phyloP scores from a whole-genome alignment of 805 yeast species.

The Martiniozyma abietophila region DNA sequence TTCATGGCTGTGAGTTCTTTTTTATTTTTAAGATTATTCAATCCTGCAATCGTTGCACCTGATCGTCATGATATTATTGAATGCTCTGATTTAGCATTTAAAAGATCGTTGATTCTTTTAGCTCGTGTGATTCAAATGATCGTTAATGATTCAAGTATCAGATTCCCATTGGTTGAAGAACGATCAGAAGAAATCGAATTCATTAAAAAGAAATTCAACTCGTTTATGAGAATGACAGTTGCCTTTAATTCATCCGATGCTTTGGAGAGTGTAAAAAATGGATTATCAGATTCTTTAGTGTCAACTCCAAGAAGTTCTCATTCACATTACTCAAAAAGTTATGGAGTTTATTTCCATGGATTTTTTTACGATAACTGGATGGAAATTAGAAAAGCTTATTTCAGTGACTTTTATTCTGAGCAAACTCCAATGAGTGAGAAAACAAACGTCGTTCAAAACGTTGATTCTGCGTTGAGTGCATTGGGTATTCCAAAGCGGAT shows the following conservation, averaged over 20 bases:
- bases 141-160: conserved; percentile 74
- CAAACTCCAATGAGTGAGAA: conserved; percentile 13
- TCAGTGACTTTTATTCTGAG: conserved; percentile 11
- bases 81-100: conserved; percentile 15
- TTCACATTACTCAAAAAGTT: conserved; percentile 1
- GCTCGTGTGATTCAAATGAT: conserved; percentile 81
- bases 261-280: conserved; percentile 5
- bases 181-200: conserved; percentile 32
- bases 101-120: conserved; percentile 64
- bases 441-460: conserved; percentile 25
- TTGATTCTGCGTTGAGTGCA: conserved; percentile 39
- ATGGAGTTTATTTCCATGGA: conserved; percentile 30
- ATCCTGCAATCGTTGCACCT: conserved; percentile 89
- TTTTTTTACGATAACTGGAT: conserved; percentile 43
- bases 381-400: conserved; percentile 19
- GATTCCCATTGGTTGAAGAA: conserved; percentile 43
- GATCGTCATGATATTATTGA: conserved; percentile 37
- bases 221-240: conserved; percentile 30
- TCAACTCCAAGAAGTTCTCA: not conserved
- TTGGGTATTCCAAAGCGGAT: conserved; percentile 54
- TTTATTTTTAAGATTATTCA: conserved; percentile 66
- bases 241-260: conserved; percentile 12
- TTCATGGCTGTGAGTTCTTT: conserved; percentile 77
- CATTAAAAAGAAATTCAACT: conserved; percentile 31
- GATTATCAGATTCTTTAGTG: not conserved